Conservation (phyloP, 176 grass and related monocot genomes). For the Oryza nivara region DNA sequence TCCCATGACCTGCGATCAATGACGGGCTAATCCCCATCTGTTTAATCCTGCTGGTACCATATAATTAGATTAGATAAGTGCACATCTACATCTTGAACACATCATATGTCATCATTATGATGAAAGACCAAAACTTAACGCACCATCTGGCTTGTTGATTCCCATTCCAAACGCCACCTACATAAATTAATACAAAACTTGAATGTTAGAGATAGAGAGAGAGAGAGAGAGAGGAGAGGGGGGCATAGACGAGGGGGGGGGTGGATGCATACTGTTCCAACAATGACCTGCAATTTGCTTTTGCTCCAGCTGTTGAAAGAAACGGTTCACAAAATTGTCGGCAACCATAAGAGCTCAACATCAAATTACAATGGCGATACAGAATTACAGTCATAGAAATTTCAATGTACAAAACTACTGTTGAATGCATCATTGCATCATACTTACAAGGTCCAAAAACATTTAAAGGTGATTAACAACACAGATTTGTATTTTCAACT, state of each 20-base stretch:
- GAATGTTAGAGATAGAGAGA: neutral
- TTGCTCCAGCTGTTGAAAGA: slow-evolving; percentile 87
- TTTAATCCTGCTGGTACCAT: slow-evolving; percentile 18
- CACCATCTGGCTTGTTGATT: slow-evolving; percentile 97
- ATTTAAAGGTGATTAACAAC: too few species aligned
- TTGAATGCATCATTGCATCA: neutral
- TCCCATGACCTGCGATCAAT: neutral
- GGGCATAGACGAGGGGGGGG: neutral
- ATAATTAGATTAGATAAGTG: slow-evolving; percentile 38
- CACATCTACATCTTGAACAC: neutral
- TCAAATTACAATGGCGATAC: neutral
- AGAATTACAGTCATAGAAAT: slow-evolving; percentile 10
- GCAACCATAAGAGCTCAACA: neutral
- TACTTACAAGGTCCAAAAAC: neutral
- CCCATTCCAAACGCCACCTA: slow-evolving; percentile 99
- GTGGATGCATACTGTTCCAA: slow-evolving; percentile 67
- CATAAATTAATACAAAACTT: slow-evolving; percentile 13
- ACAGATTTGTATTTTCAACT: neutral
- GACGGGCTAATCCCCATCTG: slow-evolving; percentile 15
- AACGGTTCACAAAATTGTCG: slow-evolving; percentile 23
- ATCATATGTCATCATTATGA: neutral
- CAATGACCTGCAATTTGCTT: slow-evolving; percentile 89
- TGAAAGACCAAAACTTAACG: slow-evolving; percentile 31
- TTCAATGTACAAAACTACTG: slow-evolving; percentile 17
- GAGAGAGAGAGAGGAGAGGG: neutral